Base-by-base conservation (phyloP, 225 moss, liverwort and hornwort genomes). In the Sphagnum contortum region DNA sequence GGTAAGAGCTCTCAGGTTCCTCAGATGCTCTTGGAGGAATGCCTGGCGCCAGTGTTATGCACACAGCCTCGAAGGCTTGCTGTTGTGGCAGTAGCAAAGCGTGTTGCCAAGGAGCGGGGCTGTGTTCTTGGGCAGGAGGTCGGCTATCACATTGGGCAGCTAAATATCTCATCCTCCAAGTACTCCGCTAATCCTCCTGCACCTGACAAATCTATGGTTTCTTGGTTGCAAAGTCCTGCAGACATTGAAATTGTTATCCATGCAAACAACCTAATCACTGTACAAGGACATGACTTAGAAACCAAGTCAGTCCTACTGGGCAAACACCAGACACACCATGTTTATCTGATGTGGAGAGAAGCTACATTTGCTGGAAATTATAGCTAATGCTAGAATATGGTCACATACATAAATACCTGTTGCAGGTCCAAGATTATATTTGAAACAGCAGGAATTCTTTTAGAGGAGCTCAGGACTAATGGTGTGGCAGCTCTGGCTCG, bases 1-100 rank as follows among this genome's bases (percentile, higher is more conserved):
- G 87, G 87, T 12, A 88, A 88, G 67, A 88, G 87, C 59, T 88
- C 87, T 69, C 87, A 88, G 63, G 87, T 88, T 66, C 87, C 87
- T 45, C 87, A 88, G 65, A 84, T 88, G 76, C 73, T 88, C 8
- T 61, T 81, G 75, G 84, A 88, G 48, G 84, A 76, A 71, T 70
- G 76, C 12, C 65, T 81, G 61, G 74, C 74, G 57, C 87, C 87
- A 12, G 72, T 88, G 62, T 53, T 88, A 13, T 88, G 87, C 45
- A 88, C 87, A 6, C 87, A 88, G 48, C 87, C 87, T 45, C 81
- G 87, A 8, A 81, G 87, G 66, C 84, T 88, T 67, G 84, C 87
- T 8, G 87, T 88, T 2, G 87, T 81, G 53, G 66, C 84, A 49
- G 87, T 88, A 3, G 87, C 87, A 6, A 88, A 88, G 66, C 79